These are phyloP conservation scores for Ceratocystis cacaofunesta DNA, from an alignment of 2,329 filamentous ascomycete species.

Conservation along the genomic window DNA sequence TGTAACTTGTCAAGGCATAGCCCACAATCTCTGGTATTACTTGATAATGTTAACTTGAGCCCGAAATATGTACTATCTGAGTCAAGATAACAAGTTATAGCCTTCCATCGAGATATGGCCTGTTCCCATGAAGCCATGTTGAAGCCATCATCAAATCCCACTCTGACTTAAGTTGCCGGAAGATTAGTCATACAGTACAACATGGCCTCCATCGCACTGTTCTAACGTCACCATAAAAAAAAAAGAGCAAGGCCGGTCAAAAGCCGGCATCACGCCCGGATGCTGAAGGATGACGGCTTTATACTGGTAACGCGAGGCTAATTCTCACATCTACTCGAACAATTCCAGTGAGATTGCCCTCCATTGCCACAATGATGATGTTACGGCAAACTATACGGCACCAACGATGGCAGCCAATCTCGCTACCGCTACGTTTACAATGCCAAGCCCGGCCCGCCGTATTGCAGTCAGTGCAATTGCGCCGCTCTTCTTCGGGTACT, in stretches of 20 bases:
- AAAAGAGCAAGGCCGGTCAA: not conserved
- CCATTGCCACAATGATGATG: not conserved
- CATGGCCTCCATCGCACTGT: not conserved
- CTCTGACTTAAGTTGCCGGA: not conserved
- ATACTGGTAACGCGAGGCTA: not conserved
- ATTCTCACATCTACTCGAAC: not conserved
- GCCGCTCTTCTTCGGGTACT: slow-evolving; percentile 11
- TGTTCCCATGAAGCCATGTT: not conserved
- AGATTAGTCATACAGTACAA: slow-evolving; percentile 2
- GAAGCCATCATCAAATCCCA: not conserved
- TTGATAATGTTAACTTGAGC: not conserved
- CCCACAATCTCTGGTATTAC: too few species aligned
- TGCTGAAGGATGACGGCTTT: not conserved
- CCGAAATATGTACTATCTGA: not conserved
- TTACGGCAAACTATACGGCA: not conserved
- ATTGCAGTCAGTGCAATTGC: not conserved
- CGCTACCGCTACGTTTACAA: not conserved
- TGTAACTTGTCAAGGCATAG: not conserved
- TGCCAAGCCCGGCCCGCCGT: not conserved
- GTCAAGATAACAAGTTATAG: not conserved
- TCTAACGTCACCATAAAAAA: not conserved
- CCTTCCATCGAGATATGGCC: not conserved
- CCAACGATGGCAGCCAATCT: not conserved
- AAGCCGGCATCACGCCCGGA: not conserved
- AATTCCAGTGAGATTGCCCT: not conserved